These are phyloP conservation scores for Solanum arcanum DNA, from an alignment of 257 asterid genomes.

Conservation along the genomic window DNA sequence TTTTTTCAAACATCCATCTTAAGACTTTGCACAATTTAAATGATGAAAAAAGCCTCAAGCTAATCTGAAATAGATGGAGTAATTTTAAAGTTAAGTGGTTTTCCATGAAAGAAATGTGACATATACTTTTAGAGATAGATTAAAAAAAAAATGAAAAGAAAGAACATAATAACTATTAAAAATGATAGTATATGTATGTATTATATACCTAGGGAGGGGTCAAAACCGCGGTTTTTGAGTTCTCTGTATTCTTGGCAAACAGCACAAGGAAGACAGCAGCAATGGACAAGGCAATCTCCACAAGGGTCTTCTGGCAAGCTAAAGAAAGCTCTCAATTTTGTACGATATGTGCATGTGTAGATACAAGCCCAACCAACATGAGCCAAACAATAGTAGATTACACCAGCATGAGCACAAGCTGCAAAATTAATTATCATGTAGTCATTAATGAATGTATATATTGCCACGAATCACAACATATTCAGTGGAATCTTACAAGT, in stretches of 20 bases:
- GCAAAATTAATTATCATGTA: not conserved
- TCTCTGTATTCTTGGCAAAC: not conserved
- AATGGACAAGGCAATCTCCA: not conserved
- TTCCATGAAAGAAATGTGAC: not conserved
- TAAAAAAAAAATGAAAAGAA: not conserved
- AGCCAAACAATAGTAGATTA: constrained; percentile 2
- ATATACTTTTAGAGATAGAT: not conserved
- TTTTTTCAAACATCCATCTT: not conserved
- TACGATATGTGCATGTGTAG: constrained; percentile 18
- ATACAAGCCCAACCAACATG: constrained; percentile 6
- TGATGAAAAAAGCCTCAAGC: not conserved
- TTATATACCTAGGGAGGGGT: constrained; percentile 10
- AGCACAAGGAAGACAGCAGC: not conserved
- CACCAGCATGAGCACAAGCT: constrained; percentile 18
- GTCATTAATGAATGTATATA: not conserved
- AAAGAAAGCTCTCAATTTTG: constrained; percentile 14
- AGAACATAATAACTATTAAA: not conserved
- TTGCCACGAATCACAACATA: not conserved
- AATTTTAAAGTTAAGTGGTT: not conserved
- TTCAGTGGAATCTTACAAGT: too few relatives aligned
- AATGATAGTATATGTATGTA: not conserved
- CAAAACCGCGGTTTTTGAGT: constrained; percentile 6
- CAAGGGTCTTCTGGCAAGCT: not conserved
- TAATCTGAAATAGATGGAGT: not conserved
- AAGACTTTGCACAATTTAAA: not conserved